These are phyloP conservation scores for Ormosia semicastrata DNA, from an alignment of 306 rosid species.

Conservation along the genomic window DNA sequence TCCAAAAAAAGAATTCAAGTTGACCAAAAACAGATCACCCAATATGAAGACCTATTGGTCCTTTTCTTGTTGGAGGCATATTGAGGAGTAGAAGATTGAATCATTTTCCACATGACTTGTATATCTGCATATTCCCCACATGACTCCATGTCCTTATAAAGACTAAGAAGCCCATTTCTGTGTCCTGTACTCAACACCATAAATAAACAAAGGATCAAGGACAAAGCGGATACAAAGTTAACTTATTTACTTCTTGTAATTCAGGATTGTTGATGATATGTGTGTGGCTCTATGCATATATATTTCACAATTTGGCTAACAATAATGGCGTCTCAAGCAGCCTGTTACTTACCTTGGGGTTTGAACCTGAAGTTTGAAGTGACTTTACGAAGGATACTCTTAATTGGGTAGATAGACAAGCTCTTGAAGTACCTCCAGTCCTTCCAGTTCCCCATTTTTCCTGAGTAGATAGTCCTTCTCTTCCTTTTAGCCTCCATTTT, in stretches of 20 bases:
- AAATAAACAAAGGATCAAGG: slow-evolving; percentile 1
- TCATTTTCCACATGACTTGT: slow-evolving; percentile 87
- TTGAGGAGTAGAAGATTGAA: slow-evolving; percentile 64
- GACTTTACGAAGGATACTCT: slow-evolving; percentile 41
- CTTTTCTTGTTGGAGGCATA: slow-evolving; percentile 20
- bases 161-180: slow-evolving; percentile 53
- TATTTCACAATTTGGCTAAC: background rate
- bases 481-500: slow-evolving; percentile 33
- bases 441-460: slow-evolving; percentile 53
- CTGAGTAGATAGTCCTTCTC: slow-evolving; percentile 16
- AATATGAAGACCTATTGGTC: slow-evolving; percentile 27
- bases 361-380: slow-evolving; percentile 45
- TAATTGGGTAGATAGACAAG: slow-evolving; percentile 50
- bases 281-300: background rate
- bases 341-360: slow-evolving; percentile 46
- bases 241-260: background rate
- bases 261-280: background rate
- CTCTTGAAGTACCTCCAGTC: slow-evolving; percentile 54
- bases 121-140: slow-evolving; percentile 81
- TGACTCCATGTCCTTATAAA: slow-evolving; percentile 74
- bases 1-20: slow-evolving; percentile 21
- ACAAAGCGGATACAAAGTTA: slow-evolving; percentile 2
- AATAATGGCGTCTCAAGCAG: background rate
- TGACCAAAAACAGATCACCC: slow-evolving; percentile 48
- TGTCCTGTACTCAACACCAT: slow-evolving; percentile 43